Evolutionary conservation across 2,329 filamentous ascomycete genomes (phyloP).

Genomic region (Trichoderma hamatum): DNA sequence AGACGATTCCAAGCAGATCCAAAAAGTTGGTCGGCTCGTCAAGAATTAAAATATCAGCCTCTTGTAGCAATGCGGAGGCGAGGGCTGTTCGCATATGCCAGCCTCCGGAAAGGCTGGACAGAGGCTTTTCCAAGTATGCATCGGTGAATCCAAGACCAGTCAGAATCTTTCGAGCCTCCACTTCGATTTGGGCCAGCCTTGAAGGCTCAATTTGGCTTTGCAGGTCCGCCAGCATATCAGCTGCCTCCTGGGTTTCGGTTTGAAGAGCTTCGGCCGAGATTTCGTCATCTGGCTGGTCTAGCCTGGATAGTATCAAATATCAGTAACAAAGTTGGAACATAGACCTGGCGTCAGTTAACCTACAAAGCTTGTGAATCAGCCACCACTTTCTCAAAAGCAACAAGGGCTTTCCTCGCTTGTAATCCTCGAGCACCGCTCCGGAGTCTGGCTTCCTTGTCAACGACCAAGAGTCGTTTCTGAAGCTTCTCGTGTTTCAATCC

Average conservation of each 20-base stretch:
- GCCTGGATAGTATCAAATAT: slow-evolving; percentile 35
- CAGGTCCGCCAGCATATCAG: slow-evolving; percentile 69
- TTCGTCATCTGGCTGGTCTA: slow-evolving; percentile 56
- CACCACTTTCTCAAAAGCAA: slow-evolving; percentile 68
- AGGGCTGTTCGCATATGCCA: slow-evolving; percentile 73
- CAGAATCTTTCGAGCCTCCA: slow-evolving; percentile 67
- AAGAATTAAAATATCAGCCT: slow-evolving; percentile 76
- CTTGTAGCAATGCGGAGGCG: slow-evolving; percentile 68
- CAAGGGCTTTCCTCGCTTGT: slow-evolving; percentile 74
- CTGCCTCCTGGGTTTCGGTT: slow-evolving; percentile 68
- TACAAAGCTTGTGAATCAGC: slow-evolving; percentile 59
- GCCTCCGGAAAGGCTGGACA: slow-evolving; percentile 72
- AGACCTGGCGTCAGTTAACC: too few species aligned
- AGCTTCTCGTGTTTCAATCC: slow-evolving; percentile 64
- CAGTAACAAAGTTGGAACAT: too few species aligned
- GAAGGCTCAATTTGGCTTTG: slow-evolving; percentile 69
- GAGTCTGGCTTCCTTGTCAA: slow-evolving; percentile 72
- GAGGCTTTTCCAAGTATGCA: slow-evolving; percentile 58
- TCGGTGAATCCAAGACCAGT: slow-evolving; percentile 73
- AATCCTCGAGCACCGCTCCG: slow-evolving; percentile 75
- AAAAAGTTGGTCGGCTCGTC: slow-evolving; percentile 90
- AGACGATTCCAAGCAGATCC: slow-evolving; percentile 80
- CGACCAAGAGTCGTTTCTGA: slow-evolving; percentile 65
- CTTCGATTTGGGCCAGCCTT: slow-evolving; percentile 65
- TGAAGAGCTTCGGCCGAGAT: slow-evolving; percentile 61